phyloP scores from a whole-genome alignment of 2,329 filamentous ascomycete species.

The Aureobasidium sp. region DNA sequence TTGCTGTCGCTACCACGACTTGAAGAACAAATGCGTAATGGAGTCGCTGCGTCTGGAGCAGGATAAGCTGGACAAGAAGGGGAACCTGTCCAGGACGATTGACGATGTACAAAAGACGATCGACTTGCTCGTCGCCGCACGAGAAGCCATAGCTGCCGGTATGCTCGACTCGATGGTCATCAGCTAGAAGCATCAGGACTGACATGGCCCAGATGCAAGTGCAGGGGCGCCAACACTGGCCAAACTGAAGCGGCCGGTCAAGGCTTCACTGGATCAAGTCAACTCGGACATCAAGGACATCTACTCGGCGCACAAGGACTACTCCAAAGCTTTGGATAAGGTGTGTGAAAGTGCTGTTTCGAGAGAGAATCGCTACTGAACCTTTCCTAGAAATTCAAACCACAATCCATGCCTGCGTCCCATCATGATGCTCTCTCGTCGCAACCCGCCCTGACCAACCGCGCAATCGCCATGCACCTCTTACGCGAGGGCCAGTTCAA shows the following conservation, averaged over 20 bases:
- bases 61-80: conserved; percentile 60
- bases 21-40: conserved; percentile 35
- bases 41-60: conserved; percentile 67
- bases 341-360: conserved; percentile 34
- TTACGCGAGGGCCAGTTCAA: conserved; percentile 89
- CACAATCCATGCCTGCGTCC: conserved; percentile 62
- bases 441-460: conserved; percentile 73
- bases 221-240: conserved; percentile 61
- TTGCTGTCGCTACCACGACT: neutral
- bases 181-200: neutral
- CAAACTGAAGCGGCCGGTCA: conserved; percentile 79
- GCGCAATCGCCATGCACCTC: conserved; percentile 93
- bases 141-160: conserved; percentile 68
- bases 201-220: neutral
- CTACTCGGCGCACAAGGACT: conserved; percentile 73
- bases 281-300: conserved; percentile 77
- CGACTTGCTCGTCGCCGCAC: conserved; percentile 64
- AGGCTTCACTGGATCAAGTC: conserved; percentile 70
- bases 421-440: conserved; percentile 74
- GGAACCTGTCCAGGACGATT: conserved; percentile 64
- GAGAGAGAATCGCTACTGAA: neutral
- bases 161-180: conserved; percentile 21
- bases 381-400: conserved; percentile 53
- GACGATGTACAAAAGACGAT: conserved; percentile 79
- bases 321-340: conserved; percentile 78